Conservation (phyloP, 306 rosid species). For the Vigna mungo region DNA sequence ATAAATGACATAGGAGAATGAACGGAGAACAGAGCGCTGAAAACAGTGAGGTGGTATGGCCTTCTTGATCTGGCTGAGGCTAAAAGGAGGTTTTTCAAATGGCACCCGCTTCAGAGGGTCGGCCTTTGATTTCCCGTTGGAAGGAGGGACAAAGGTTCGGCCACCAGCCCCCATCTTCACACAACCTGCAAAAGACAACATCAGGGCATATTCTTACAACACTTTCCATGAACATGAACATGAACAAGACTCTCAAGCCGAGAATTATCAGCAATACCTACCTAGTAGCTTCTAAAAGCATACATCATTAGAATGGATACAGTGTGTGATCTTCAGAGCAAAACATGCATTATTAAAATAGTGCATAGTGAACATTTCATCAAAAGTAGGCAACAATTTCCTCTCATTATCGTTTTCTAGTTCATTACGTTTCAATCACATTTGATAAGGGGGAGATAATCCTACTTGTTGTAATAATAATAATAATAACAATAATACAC, state of each 20-base stretch:
- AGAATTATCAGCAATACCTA: constrained; percentile 16
- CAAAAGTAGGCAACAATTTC: background rate
- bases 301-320: background rate
- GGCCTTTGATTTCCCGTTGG: constrained; percentile 52
- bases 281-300: background rate
- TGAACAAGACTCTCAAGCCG: constrained; percentile 1
- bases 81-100: constrained; percentile 69
- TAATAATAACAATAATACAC: background rate
- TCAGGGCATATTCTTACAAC: constrained; percentile 11
- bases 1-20: constrained; percentile 75
- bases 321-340: background rate
- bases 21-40: constrained; percentile 71
- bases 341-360: background rate
- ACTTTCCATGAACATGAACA: background rate
- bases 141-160: constrained; percentile 68
- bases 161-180: constrained; percentile 95
- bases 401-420: background rate
- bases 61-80: constrained; percentile 75
- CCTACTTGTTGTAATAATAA: background rate
- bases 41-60: constrained; percentile 90
- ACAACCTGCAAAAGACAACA: constrained; percentile 49
- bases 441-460: background rate
- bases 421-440: background rate
- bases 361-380: background rate
- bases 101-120: constrained; percentile 73